A percentile compares a stretch with the other conserved stretches of the same genome.
Evolutionary conservation across 345 rosid genomes (phyloP).

Genomic region (Rhizophora apiculata): DNA sequence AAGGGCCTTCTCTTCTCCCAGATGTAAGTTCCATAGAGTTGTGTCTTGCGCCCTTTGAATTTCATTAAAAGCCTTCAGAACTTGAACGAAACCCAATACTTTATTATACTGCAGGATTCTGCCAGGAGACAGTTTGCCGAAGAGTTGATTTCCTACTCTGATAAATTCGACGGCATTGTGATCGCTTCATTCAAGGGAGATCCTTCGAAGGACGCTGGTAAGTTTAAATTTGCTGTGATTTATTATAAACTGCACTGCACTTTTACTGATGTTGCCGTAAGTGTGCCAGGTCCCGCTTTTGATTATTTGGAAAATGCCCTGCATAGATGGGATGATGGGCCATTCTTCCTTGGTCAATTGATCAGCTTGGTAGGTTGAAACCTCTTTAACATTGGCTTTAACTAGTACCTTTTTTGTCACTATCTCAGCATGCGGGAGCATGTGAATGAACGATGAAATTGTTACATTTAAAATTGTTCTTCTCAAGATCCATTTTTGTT

Average conservation of each 20-base stretch:
- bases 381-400: background rate
- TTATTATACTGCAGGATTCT: conserved; percentile 56
- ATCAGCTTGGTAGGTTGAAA: conserved; percentile 55
- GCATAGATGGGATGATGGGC: conserved; percentile 65
- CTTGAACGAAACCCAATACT: background rate
- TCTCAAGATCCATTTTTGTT: background rate
- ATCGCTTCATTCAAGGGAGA: conserved; percentile 62
- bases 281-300: conserved; percentile 51
- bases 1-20: conserved; percentile 73
- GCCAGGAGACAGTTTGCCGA: conserved; percentile 54
- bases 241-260: background rate
- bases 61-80: background rate
- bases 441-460: too few species aligned
- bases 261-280: background rate
- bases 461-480: too few species aligned
- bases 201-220: conserved; percentile 50
- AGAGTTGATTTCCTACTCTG: conserved; percentile 54
- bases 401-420: background rate
- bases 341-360: conserved; percentile 79
- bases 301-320: conserved; percentile 72
- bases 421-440: too few species aligned
- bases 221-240: conserved; percentile 3
- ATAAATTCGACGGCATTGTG: conserved; percentile 42
- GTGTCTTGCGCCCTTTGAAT: too few species aligned
- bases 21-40: conserved; percentile 36